These are phyloP conservation scores for Leptomonas pyrrhocoris DNA, from an alignment of 208 protist species.

Conservation along the genomic window DNA sequence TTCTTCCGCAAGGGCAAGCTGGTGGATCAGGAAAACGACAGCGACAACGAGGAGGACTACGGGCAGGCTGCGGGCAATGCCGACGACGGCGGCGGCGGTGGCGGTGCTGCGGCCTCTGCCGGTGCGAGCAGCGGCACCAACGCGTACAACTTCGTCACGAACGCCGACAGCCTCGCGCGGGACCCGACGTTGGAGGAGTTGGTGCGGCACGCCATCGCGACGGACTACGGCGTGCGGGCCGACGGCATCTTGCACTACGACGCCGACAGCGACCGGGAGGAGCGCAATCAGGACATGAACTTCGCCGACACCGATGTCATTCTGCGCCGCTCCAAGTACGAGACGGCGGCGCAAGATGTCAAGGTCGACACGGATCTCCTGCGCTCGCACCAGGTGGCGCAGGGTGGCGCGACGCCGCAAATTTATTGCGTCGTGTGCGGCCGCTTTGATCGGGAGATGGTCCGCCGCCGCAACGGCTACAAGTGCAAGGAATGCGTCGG, in stretches of 20 bases:
- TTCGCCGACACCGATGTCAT: slow-evolving; percentile 81
- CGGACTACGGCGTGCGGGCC: slow-evolving; percentile 67
- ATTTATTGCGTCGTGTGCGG: slow-evolving; percentile 87
- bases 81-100: slow-evolving; percentile 17
- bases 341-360: slow-evolving; percentile 45
- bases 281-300: slow-evolving; percentile 69
- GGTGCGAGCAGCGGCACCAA: slow-evolving; percentile 7
- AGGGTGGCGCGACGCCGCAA: slow-evolving; percentile 40
- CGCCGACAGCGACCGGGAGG: slow-evolving; percentile 77
- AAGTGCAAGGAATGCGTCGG: slow-evolving; percentile 85
- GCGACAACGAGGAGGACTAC: slow-evolving; percentile 52
- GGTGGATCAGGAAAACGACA: slow-evolving; percentile 76
- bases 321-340: slow-evolving; percentile 49
- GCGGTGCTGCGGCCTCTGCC: background rate
- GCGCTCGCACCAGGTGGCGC: slow-evolving; percentile 50
- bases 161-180: slow-evolving; percentile 41
- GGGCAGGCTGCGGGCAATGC: slow-evolving; percentile 25
- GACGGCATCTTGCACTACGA: slow-evolving; percentile 78
- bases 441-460: slow-evolving; percentile 81
- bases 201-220: slow-evolving; percentile 69
- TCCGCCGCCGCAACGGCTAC: slow-evolving; percentile 72
- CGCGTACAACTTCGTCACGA: slow-evolving; percentile 21
- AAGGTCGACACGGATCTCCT: slow-evolving; percentile 72
- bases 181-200: slow-evolving; percentile 80
- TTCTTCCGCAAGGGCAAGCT: slow-evolving; percentile 81